Base-by-base conservation (phyloP, 2,329 filamentous ascomycete genomes). In the Ophiostoma australiae region DNA sequence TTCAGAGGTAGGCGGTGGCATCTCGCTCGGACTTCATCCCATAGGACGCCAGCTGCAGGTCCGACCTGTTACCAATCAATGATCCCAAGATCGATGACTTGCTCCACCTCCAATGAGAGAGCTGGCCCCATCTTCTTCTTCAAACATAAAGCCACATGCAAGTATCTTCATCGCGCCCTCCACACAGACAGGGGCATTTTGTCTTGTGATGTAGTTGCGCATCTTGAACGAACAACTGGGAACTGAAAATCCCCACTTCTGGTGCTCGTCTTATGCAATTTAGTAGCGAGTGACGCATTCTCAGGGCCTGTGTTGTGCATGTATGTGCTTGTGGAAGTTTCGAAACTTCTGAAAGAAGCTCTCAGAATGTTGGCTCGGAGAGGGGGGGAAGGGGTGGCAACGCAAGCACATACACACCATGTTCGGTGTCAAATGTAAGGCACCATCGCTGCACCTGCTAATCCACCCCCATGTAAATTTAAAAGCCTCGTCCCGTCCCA, bases 401-500 rank as follows among this genome's bases (percentile, higher is more conserved):
- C 52, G 48, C 44, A 70, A 68, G 48, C 55, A 23, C 58, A 70
- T 61, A 27, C 58, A 70, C 41, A 27, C 66, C 41, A 63, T 67
- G 58, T n/a, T 20, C 20, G 23, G 48, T 55, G 65, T 33, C 13
- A 35, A 37, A 73, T 73, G 73, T 73, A 74, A 74, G 72, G 73
- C 73, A 73, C 72, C 72, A 41, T 61, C 48, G 41, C 7, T 67
- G 44, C 17, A 31, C 33, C 61, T 5, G 23, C 58, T 70, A 58
- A 17, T 44, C 11, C 41, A n/a, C 70, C 73, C 69, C 66, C 69
- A 66, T 27, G n/a, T 55, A 20, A 33, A 39, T 39, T 17, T 11
- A 23, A 58, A 58, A 31, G 15, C 39, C 58, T 61, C 70, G 72
- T 72, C 55, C 72, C 72, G 70, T 55, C 58, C 73, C 70, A 70